Base-by-base conservation (phyloP, 2,329 filamentous ascomycete species). In the Colletotrichum abscissum region DNA sequence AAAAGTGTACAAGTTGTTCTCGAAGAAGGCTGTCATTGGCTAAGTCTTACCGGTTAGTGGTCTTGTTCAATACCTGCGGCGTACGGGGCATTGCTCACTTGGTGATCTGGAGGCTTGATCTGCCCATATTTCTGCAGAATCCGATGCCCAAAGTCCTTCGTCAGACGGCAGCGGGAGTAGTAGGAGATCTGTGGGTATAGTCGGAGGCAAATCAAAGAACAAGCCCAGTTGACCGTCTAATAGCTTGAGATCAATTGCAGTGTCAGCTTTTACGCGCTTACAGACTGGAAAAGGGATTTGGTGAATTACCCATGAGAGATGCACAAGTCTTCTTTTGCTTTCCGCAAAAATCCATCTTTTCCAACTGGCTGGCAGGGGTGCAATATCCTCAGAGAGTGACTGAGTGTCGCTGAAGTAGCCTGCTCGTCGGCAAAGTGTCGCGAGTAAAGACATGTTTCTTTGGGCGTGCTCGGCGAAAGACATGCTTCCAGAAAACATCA, bases 401-500 rank as follows among this genome's bases (percentile, higher is more conserved):
- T 26, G 19, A 35, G 14, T 4, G n/a, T 22, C 55, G 2, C 9
- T 33, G 6, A 57, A 57, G 19, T 33, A 57, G 19, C 30, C 30
- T 19, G 54, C 63, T 22, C 16, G 57, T 42, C 28, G 57, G 12
- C 52, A 67, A 30, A 67, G 22, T 8, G 63, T 67, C 14, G 63
- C 33, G 4, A 67, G 26, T 7, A 67, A n/a, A 42, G 63, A 67
- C 63, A 67, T 67, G n/a, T 28, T 67, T 5, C 33, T 67, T 26
- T 67, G 54, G 6, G 63, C 63, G 35, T 67, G 63, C 11, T 67
- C 63, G 5, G 35, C 11, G 19, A 67, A 67, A n/a, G 24, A 67
- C 63, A 67, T 67, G 22, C 46, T 67, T 35, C 54, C 63, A 9
- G 63, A 59, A 35, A 67, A 67, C 33, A 67, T 67, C 19, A 67